Evolutionary conservation across 805 yeast genomes (phyloP).

Genomic region (Zygosaccharomyces pseudorouxii): DNA sequence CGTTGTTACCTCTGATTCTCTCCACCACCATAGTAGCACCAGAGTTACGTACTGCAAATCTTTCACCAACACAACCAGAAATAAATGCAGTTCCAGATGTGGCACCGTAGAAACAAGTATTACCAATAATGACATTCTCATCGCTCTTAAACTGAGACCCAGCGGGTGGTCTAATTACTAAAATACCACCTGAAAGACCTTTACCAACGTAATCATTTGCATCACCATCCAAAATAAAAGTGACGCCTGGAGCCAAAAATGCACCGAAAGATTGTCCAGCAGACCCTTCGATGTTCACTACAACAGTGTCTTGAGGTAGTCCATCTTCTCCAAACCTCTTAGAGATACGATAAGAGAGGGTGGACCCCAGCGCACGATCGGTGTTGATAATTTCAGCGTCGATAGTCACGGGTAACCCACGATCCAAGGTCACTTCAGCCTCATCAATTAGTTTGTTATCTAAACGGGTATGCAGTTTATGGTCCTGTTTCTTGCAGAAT

Average conservation of each 20-base stretch:
- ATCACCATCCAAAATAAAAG: constrained; percentile 94
- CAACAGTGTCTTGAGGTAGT: constrained; percentile 92
- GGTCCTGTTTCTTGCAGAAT: constrained; percentile 90
- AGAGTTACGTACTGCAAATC: constrained; percentile 97
- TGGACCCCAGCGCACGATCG: constrained; percentile 93
- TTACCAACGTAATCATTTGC: constrained; percentile 97
- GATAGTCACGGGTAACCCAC: constrained; percentile 93
- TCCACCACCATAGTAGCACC: constrained; percentile 97
- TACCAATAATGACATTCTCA: constrained; percentile 94
- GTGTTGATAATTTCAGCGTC: constrained; percentile 93
- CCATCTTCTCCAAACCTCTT: constrained; percentile 91
- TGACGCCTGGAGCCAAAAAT: constrained; percentile 91
- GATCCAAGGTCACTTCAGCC: constrained; percentile 89
- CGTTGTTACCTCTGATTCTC: constrained; percentile 93
- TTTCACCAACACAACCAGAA: constrained; percentile 96
- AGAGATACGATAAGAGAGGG: constrained; percentile 88
- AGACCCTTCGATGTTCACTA: constrained; percentile 83
- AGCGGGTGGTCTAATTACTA: constrained; percentile 87
- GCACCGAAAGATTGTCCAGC: constrained; percentile 99
- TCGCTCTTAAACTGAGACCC: constrained; percentile 83
- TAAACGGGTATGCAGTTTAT: constrained; percentile 83
- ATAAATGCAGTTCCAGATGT: constrained; percentile 91
- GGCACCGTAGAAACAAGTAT: constrained; percentile 97
- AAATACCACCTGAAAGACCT: constrained; percentile 93
- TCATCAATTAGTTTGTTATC: constrained; percentile 96